Evolutionary conservation across 2,329 filamentous ascomycete genomes (phyloP).

Genomic region (Dissoconium aciculare): DNA sequence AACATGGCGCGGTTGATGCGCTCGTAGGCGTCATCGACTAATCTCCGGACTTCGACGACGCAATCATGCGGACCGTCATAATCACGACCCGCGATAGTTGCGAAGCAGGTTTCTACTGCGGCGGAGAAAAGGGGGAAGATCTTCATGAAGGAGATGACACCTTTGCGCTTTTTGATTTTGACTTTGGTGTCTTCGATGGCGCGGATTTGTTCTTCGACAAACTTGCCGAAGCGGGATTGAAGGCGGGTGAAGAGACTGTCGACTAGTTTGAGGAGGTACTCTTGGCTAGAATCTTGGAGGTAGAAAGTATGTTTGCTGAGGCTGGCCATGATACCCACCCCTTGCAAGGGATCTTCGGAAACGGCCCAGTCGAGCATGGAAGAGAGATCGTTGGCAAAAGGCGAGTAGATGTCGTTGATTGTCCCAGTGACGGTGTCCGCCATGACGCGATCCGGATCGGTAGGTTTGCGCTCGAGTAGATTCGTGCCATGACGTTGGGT

Average conservation of each 20-base stretch:
- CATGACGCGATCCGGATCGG: constrained; percentile 77
- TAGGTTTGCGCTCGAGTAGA: constrained; percentile 56
- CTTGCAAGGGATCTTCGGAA: constrained; percentile 72
- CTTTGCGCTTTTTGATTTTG: constrained; percentile 96
- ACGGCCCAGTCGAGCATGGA: constrained; percentile 72
- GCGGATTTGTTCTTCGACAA: constrained; percentile 86
- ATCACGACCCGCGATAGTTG: constrained; percentile 26
- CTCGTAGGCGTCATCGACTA: constrained; percentile 74
- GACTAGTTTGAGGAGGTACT: constrained; percentile 72
- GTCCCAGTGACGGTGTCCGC: constrained; percentile 71
- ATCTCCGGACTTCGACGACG: constrained; percentile 50
- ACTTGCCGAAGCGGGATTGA: constrained; percentile 64
- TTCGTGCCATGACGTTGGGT: constrained; percentile 57
- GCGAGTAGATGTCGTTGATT: constrained; percentile 79
- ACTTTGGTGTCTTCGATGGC: constrained; percentile 97
- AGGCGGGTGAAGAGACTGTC: constrained; percentile 51
- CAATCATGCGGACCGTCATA: constrained; percentile 37
- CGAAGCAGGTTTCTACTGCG: constrained; percentile 71
- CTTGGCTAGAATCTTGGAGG: constrained; percentile 80
- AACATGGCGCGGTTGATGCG: constrained; percentile 92
- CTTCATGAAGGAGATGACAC: constrained; percentile 87
- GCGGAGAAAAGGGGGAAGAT: constrained; percentile 79
- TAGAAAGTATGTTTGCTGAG: constrained; percentile 67
- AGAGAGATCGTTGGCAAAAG: constrained; percentile 65
- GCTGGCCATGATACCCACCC: constrained; percentile 67